Percentiles rank a stretch among this genome's conserved stretches.
Evolutionary conservation across 352 stramenopile genomes (phyloP).

Genomic region (Sclerospora graminicola): DNA sequence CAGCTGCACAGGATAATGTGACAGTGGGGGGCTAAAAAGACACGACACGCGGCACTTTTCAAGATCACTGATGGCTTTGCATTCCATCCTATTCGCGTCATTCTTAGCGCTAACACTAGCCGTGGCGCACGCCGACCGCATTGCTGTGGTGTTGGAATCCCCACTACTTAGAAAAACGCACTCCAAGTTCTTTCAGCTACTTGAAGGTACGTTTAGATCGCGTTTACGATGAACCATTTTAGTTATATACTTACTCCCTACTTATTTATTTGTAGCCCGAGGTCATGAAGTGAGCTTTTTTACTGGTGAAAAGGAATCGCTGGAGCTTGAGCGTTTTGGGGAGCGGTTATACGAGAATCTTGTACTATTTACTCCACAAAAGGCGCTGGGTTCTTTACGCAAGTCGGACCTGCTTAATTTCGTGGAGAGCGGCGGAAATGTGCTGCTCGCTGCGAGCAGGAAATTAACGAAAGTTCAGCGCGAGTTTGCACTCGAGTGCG

Average conservation of each 20-base stretch:
- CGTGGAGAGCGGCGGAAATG: conserved; percentile 79
- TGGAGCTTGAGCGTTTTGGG: conserved; percentile 75
- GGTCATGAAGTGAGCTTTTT: conserved; percentile 62
- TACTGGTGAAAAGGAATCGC: conserved; percentile 29
- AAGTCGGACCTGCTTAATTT: conserved; percentile 75
- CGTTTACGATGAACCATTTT: not conserved
- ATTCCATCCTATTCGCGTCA: conserved; percentile 7
- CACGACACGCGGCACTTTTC: conserved; percentile 15
- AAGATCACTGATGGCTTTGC: conserved; percentile 12
- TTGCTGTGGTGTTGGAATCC: conserved; percentile 58
- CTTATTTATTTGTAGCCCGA: conserved; percentile 20
- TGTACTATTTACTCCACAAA: conserved; percentile 80
- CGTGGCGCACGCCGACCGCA: conserved; percentile 31
- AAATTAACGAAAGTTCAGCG: conserved; percentile 76
- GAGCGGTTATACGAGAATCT: conserved; percentile 86
- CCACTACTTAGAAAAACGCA: conserved; percentile 48
- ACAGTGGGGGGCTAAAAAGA: too few species aligned
- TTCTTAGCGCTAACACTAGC: conserved; percentile 15
- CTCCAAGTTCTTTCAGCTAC: conserved; percentile 66
- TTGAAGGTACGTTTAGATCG: conserved; percentile 26
- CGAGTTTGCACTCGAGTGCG: conserved; percentile 80
- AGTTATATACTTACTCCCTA: conserved; percentile 1
- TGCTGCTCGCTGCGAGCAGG: conserved; percentile 59
- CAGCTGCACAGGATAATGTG: too few species aligned
- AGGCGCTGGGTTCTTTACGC: conserved; percentile 54